phyloP scores from a whole-genome alignment of 2,329 filamentous ascomycete genomes.

The Alternaria sp. region DNA sequence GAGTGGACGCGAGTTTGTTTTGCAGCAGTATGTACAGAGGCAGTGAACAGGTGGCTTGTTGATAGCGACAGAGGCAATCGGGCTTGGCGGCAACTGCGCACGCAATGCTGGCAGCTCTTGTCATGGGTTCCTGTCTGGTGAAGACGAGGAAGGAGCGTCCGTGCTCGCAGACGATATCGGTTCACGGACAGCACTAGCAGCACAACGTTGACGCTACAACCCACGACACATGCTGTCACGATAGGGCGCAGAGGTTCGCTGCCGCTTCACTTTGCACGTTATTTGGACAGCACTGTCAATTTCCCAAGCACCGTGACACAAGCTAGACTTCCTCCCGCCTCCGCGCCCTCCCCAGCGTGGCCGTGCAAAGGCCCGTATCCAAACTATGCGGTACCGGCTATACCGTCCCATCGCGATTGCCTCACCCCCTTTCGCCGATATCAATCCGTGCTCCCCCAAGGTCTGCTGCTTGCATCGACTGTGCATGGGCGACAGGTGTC shows the following conservation, averaged over 20 bases:
- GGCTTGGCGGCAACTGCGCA: conserved; percentile 3
- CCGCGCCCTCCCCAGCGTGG: conserved; percentile 12
- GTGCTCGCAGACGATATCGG: conserved; percentile 10
- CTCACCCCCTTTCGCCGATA: conserved; percentile 4
- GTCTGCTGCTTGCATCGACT: conserved; percentile 15
- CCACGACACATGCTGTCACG: conserved; percentile 15
- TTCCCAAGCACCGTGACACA: not conserved
- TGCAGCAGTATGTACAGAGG: not conserved
- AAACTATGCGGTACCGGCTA: conserved; percentile 13
- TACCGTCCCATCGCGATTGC: conserved; percentile 11
- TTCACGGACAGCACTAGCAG: not conserved
- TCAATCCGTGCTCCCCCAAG: conserved; percentile 18
- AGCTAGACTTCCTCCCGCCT: conserved; percentile 15
- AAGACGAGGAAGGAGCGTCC: conserved; percentile 12
- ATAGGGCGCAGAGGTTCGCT: conserved; percentile 4
- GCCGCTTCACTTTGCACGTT: not conserved
- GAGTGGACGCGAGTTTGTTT: not conserved
- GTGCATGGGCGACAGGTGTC: conserved; percentile 23
- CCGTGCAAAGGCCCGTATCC: conserved; percentile 10
- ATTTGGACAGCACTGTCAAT: not conserved
- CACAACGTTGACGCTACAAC: conserved; percentile 7
- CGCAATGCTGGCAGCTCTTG: conserved; percentile 2
- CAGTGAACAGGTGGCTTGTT: not conserved
- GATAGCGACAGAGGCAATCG: not conserved
- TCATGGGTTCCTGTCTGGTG: conserved; percentile 10